Percentiles rank a stretch among this genome's conserved stretches.
These are phyloP conservation scores for Neohortaea acidophila DNA, from an alignment of 495 filamentous ascomycete genomes.

Conservation along the genomic window DNA sequence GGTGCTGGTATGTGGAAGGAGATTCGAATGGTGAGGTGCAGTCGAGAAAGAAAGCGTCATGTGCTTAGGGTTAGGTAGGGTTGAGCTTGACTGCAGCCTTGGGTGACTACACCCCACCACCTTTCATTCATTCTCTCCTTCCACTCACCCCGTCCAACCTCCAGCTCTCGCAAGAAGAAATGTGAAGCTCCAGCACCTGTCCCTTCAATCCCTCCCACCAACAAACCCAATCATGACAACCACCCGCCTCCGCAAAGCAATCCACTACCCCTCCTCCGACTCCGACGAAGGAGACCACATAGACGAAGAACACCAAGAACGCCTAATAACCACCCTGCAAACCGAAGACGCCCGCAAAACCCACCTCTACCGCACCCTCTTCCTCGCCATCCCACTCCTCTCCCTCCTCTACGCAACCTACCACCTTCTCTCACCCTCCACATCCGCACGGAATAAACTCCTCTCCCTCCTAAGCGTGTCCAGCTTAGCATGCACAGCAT, in stretches of 20 bases:
- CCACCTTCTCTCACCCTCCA: constrained; percentile 28
- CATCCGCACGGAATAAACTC: constrained; percentile 16
- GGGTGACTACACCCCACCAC: too few species aligned
- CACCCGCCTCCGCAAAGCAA: constrained; percentile 22
- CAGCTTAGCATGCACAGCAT: constrained; percentile 46
- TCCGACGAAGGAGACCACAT: constrained; percentile 22
- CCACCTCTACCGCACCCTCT: constrained; percentile 41
- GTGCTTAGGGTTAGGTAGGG: too few species aligned
- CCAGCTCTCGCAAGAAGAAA: too few species aligned
- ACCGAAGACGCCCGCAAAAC: constrained; percentile 43
- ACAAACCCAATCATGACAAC: constrained; percentile 11
- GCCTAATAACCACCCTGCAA: constrained; percentile 43
- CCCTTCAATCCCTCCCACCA: background rate
- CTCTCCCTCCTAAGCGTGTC: constrained; percentile 41
- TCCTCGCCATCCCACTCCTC: constrained; percentile 42
- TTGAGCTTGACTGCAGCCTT: too few species aligned
- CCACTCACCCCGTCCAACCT: too few species aligned
- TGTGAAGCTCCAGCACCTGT: background rate
- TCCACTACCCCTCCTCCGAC: constrained; percentile 23
- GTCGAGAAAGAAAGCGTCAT: too few species aligned
- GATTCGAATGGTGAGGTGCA: too few species aligned
- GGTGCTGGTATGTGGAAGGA: too few species aligned
- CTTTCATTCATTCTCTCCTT: too few species aligned
- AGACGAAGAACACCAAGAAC: constrained; percentile 47
- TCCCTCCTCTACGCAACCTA: constrained; percentile 38